Base-by-base conservation (phyloP, 371 early-diverging fungal genomes). In the Massospora cicadina region DNA sequence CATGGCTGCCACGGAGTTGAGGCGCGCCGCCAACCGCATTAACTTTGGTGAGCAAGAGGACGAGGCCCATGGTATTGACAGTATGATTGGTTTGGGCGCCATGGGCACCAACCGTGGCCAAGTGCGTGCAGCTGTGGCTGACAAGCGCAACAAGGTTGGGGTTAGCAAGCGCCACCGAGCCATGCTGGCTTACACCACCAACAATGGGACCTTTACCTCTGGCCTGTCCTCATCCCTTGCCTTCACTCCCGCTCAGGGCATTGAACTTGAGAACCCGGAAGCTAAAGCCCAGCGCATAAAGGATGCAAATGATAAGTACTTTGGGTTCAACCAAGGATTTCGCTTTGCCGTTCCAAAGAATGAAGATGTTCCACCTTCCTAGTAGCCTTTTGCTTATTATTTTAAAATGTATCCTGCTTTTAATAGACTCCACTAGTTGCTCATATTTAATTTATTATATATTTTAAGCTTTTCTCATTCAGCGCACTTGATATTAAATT, bases 241-340 rank as follows among this genome's bases (percentile, higher is more conserved):
- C 1, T 95, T 97, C 67, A 97, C 95, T 1, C 95, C 95, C 10
- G 88, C 90, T 12, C 94, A 97, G 72, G 95, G 96, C 61, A 85
- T 97, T 70, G 96, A 95, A 71, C 72, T 97, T 28, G 82, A 85
- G 29, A 92, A 94, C 70, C 98, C 98, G 0, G 88, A 87, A 28
- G 79, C 83, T 3, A 75, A 74, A 1, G 77, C 83, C 65, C 81
- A 83, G 65, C 79, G 77, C 60, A 74, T 80, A 31, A 83, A 85
- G 66, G 77, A 79, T 32, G 79, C 80, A 0, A 85, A 85, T 60
- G 88, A 85, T 64, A 84, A 81, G 66, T 95, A 90, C 72, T 95
- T 95, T 79, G 85, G 82, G 21, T 79, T 77, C 68, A 81, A 31
- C 21, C 60, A 58, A 33, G 31, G 32, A 13, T 65, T 65, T 43